Evolutionary conservation across 1,139 yeast genomes (phyloP), one percentile per base, ranked within the genome.

Genomic region (Scheffersomyces cryptocercus): DNA sequence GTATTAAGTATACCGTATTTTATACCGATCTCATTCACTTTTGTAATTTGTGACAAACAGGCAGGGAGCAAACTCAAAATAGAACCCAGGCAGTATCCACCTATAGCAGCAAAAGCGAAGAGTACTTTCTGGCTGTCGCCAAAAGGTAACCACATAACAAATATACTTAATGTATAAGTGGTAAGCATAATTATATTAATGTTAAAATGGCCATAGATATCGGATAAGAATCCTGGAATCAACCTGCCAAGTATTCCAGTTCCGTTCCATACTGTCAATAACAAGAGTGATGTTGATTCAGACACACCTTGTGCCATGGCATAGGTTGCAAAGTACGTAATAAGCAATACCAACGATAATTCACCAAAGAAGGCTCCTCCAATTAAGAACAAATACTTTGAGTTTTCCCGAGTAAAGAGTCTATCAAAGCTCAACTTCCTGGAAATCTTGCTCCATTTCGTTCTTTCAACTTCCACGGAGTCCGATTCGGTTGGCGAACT

Each of bases 181-280:
- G 62, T 20, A 49, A 78, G 59, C 63, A 79, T 67, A 16, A 58
- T 44, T 29, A 75, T 63, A 55, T 77, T 76, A 14, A 82, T 68
- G 53, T 83, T 84, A 60, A 78, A 83, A 32, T 79, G 67, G 0
- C 90, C 90, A 28, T 75, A 47, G 45, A 60, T 72, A 45, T 68
- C 78, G 46, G 85, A 85, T 0, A 83, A 74, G 8, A 76, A 50
- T 28, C 84, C 82, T 0, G 88, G 84, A 5, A 81, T 52, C 43
- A 74, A 73, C 46, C 89, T 64, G 1, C 88, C 89, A 3, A 75
- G 50, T 12, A 82, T 70, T 5, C 88, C 88, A 2, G 79, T 67
- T 1, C 82, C 84, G 61, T 82, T 84, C 53, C 75, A 68, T 8
- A 79, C 68, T 0, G 88, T 81, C 32, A 82, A 67, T 29, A 83